A percentile compares a stretch with the other conserved stretches of the same genome.
Conservation (phyloP, 2,329 filamentous ascomycete species). For the Dactylellina cionopaga region DNA sequence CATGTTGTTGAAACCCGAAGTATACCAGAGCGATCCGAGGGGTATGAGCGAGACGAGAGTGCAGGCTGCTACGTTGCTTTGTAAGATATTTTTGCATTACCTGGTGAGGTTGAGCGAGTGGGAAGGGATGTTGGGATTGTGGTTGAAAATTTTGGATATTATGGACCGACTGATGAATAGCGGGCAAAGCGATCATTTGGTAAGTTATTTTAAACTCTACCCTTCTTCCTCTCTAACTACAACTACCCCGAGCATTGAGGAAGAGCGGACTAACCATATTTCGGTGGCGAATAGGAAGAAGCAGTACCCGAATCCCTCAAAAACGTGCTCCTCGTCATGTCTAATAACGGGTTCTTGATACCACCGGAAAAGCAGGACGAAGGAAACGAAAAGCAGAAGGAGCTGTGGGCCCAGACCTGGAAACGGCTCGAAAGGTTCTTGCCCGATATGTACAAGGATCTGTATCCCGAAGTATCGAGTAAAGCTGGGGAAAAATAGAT, state of each 20-base stretch:
- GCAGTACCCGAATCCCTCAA: constrained; percentile 95
- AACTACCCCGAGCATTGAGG: no score
- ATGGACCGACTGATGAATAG: constrained; percentile 97
- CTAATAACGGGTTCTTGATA: constrained; percentile 83
- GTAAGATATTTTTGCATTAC: constrained; percentile 95
- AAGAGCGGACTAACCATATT: no score
- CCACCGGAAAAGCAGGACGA: constrained; percentile 69
- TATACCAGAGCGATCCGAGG: constrained; percentile 86
- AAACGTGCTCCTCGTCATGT: constrained; percentile 95
- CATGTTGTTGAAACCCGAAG: constrained; percentile 88
- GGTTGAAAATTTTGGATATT: constrained; percentile 90
- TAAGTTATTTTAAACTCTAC: constrained; percentile 68
- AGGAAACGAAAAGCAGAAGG: constrained; percentile 61
- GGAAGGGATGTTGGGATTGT: constrained; percentile 89
- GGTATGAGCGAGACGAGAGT: constrained; percentile 97
- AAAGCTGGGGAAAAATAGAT: constrained; percentile 18
- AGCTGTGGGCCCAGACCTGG: constrained; percentile 57
- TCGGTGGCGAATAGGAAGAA: constrained; percentile 74
- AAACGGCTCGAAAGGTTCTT: constrained; percentile 57
- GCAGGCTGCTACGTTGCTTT: constrained; percentile 87
- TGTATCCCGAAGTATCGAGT: constrained; percentile 32
- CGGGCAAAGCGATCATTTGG: constrained; percentile 87
- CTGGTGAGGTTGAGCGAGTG: constrained; percentile 83
- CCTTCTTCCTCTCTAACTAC: constrained; percentile 43
- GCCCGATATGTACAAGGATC: constrained; percentile 54